Percentiles rank a stretch among this genome's conserved stretches.
Conservation (phyloP, 352 stramenopile genomes). For the Globisporangium paddicum region DNA sequence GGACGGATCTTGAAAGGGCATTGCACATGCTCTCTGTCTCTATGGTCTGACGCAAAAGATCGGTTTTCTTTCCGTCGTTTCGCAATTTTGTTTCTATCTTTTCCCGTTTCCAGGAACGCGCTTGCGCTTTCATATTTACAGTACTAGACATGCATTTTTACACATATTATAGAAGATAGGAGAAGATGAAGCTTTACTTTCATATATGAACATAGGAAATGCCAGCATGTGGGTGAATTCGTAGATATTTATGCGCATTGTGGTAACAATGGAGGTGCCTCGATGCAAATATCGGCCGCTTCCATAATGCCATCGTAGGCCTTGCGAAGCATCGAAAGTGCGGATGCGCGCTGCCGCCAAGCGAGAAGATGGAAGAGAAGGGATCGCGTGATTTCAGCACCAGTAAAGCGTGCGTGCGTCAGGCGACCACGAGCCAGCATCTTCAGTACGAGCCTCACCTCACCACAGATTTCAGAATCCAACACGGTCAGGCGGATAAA, state of each 20-base stretch:
- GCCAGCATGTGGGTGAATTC: background rate
- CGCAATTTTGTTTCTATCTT: constrained; percentile 4
- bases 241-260: background rate
- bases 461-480: too few species aligned
- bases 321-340: background rate
- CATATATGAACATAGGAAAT: background rate
- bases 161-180: background rate
- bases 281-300: background rate
- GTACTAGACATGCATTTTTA: background rate
- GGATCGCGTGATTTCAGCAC: background rate
- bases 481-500: too few species aligned
- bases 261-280: background rate
- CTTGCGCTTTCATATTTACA: background rate
- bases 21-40: background rate
- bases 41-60: constrained; percentile 6
- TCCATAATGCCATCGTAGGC: background rate
- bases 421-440: background rate
- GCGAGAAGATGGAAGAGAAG: background rate
- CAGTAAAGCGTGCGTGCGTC: background rate
- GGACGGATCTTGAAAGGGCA: too few species aligned
- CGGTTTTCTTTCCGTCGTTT: constrained; percentile 4
- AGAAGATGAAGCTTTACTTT: background rate
- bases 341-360: background rate
- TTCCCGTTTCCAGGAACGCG: background rate
- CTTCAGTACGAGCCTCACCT: background rate